Percentiles rank a stretch among this genome's conserved stretches.
phyloP scores from a whole-genome alignment of 2,329 filamentous ascomycete genomes.

The Diaporthe longicolla region DNA sequence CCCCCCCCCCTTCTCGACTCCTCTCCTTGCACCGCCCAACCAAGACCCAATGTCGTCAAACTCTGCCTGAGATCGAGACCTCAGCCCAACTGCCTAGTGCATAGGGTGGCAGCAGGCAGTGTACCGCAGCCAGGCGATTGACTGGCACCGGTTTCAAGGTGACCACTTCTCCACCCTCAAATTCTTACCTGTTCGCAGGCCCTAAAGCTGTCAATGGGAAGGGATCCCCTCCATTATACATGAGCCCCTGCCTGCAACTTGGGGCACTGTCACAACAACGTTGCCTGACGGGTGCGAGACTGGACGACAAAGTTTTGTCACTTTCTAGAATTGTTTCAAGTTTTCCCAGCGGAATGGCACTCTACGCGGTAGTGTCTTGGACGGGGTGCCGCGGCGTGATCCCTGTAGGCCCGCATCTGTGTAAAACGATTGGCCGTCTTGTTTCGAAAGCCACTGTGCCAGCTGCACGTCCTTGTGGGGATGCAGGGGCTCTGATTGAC shows the following conservation, averaged over 20 bases:
- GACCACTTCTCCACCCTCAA: not conserved
- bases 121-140: constrained; percentile 26
- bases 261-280: constrained; percentile 31
- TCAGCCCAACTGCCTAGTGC: constrained; percentile 14
- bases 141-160: constrained; percentile 7
- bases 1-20: not conserved
- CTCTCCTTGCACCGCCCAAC: constrained; percentile 7
- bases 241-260: constrained; percentile 5
- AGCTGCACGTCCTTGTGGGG: constrained; percentile 19
- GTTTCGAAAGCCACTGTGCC: not conserved
- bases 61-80: not conserved
- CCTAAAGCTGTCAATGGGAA: not conserved
- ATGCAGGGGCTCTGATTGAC: constrained; percentile 16
- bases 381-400: constrained; percentile 25
- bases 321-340: constrained; percentile 26
- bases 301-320: constrained; percentile 39
- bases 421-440: constrained; percentile 42
- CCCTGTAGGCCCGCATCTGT: constrained; percentile 25
- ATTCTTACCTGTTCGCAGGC: not conserved
- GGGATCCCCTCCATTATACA: not conserved
- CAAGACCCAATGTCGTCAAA: not conserved
- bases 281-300: constrained; percentile 1
- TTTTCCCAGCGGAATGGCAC: not conserved
- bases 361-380: not conserved
- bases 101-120: constrained; percentile 13